Evolutionary conservation across 768 basidiomycete genomes (phyloP).

Genomic region (Atractiella rhizophila): DNA sequence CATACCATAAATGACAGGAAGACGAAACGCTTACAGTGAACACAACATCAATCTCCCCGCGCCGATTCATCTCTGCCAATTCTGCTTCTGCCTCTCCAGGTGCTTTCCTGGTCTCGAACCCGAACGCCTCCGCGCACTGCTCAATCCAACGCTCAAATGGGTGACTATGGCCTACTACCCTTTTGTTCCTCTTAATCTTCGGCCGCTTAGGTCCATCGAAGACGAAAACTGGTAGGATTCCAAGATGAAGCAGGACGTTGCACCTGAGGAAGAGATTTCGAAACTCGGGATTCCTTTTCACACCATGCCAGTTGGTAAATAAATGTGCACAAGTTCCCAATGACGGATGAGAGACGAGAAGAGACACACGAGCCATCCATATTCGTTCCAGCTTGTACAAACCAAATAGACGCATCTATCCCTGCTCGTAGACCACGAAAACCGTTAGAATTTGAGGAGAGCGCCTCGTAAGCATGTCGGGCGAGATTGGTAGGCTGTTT

Average conservation of each 20-base stretch:
- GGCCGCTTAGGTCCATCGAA: conserved; percentile 11
- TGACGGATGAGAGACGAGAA: no score
- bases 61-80: conserved; percentile 3
- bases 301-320: no score
- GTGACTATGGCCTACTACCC: background rate
- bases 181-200: background rate
- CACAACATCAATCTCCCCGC: conserved; percentile 10
- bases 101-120: conserved; percentile 7
- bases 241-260: background rate
- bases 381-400: no score
- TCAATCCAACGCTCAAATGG: conserved; percentile 4
- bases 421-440: no score
- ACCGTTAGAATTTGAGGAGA: no score
- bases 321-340: no score
- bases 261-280: conserved; percentile 9
- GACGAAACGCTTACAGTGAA: conserved; percentile 10
- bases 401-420: no score
- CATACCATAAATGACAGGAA: background rate
- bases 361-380: no score
- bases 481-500: no score
- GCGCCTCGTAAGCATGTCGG: no score
- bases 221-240: conserved; percentile 12
- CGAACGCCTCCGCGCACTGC: background rate
- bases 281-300: conserved; percentile 10
- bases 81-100: conserved; percentile 14